Conservation (phyloP, 2,329 filamentous ascomycete species). For the Gaeumannomyces sp. region DNA sequence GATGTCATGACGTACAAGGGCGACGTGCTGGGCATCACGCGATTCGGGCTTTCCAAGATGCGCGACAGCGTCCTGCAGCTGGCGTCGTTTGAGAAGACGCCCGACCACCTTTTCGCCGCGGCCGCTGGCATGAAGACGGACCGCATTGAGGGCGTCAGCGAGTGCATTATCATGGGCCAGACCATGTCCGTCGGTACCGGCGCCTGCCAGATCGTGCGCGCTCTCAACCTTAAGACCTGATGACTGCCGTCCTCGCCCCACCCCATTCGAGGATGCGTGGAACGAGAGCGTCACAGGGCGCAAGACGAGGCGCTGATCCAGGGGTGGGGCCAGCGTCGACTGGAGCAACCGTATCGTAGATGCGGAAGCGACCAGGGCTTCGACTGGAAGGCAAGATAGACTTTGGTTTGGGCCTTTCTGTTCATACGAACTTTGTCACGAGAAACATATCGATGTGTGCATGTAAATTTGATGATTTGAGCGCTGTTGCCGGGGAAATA, state of each 20-base stretch:
- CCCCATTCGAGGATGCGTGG: slow-evolving; percentile 68
- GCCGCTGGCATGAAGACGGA: slow-evolving; percentile 89
- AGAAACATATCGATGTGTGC: background rate
- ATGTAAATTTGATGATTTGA: background rate
- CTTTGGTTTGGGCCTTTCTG: background rate
- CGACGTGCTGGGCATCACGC: slow-evolving; percentile 91
- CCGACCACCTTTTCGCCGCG: slow-evolving; percentile 93
- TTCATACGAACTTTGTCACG: background rate
- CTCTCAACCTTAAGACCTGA: slow-evolving; percentile 60
- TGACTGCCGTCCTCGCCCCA: slow-evolving; percentile 52
- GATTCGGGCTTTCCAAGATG: slow-evolving; percentile 95
- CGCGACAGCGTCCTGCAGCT: slow-evolving; percentile 88
- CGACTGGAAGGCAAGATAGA: background rate
- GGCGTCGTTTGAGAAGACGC: slow-evolving; percentile 95
- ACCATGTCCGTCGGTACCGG: slow-evolving; percentile 88
- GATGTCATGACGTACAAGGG: slow-evolving; percentile 99
- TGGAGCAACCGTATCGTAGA: background rate
- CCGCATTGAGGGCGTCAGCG: slow-evolving; percentile 84
- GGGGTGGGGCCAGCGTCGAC: background rate
- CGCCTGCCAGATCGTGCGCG: slow-evolving; percentile 80
- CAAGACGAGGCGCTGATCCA: slow-evolving; percentile 12
- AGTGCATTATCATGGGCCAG: slow-evolving; percentile 98
- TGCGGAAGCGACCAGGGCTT: no score
- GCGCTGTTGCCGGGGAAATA: background rate
- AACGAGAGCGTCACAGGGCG: slow-evolving; percentile 21